Evolutionary conservation across 352 stramenopile species (phyloP).

Genomic region (Phytopythium vexans): DNA sequence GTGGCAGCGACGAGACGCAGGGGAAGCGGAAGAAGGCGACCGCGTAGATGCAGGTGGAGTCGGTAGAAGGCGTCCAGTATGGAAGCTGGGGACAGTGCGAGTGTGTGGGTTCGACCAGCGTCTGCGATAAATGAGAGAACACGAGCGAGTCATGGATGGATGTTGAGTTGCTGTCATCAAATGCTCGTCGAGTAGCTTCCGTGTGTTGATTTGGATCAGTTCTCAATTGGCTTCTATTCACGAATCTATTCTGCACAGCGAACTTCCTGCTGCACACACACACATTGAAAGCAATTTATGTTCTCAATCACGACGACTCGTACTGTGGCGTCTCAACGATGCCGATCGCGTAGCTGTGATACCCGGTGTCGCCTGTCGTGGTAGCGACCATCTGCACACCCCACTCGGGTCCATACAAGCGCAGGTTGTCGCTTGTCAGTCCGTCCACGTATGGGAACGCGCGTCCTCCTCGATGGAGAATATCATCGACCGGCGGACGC

Average conservation of each 20-base stretch:
- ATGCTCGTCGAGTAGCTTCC: too few relatives aligned
- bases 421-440: constrained; percentile 25
- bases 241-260: too few relatives aligned
- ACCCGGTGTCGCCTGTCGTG: constrained; percentile 6
- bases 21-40: constrained; percentile 82
- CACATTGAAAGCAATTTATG: neutral
- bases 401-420: constrained; percentile 55
- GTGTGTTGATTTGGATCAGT: too few relatives aligned
- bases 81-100: too few relatives aligned
- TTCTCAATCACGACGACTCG: constrained; percentile 6
- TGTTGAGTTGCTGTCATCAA: too few relatives aligned
- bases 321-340: constrained; percentile 43
- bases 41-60: constrained; percentile 35
- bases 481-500: neutral
- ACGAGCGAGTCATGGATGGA: too few relatives aligned
- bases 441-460: constrained; percentile 49
- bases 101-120: too few relatives aligned
- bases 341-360: constrained; percentile 43
- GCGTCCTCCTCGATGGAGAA: constrained; percentile 6
- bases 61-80: neutral
- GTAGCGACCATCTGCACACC: constrained; percentile 39
- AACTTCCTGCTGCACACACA: constrained; percentile 7
- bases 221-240: too few relatives aligned
- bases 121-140: too few relatives aligned
- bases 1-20: constrained; percentile 54